A percentile compares a stretch with the other conserved stretches of the same genome.
Evolutionary conservation across 1,284 basidiomycete species (phyloP).

Genomic region (Rhodotorula sp.): DNA sequence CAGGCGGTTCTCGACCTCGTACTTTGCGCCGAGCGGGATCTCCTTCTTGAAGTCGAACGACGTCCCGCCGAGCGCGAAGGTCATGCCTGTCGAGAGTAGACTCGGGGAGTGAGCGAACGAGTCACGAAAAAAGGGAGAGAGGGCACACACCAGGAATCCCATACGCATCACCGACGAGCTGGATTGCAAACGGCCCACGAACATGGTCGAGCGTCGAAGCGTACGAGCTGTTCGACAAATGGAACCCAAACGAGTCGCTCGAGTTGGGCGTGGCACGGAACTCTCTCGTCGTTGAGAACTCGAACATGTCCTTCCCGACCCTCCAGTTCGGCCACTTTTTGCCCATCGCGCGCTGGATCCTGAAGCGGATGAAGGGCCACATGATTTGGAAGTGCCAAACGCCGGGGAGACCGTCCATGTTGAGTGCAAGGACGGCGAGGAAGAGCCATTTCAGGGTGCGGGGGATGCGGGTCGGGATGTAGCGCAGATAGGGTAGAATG

Average conservation of each 20-base stretch:
- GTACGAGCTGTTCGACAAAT: constrained; percentile 17
- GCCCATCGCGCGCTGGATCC: background rate
- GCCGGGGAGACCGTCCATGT: constrained; percentile 15
- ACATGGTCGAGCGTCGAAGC: constrained; percentile 27
- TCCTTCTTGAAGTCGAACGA: constrained; percentile 29
- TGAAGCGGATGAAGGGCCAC: constrained; percentile 11
- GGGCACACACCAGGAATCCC: constrained; percentile 3
- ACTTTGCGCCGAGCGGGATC: constrained; percentile 23
- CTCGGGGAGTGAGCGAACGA: background rate
- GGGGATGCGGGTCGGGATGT: too few relatives aligned
- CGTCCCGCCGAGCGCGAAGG: constrained; percentile 22
- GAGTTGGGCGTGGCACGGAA: constrained; percentile 20
- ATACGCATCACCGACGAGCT: constrained; percentile 17
- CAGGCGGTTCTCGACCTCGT: constrained; percentile 17
- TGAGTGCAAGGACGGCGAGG: background rate
- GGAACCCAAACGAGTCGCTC: constrained; percentile 30
- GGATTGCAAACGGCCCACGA: constrained; percentile 22
- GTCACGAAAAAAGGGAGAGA: background rate
- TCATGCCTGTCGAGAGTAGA: background rate
- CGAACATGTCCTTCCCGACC: constrained; percentile 23
- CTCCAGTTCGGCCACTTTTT: constrained; percentile 22
- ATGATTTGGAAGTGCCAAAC: constrained; percentile 22
- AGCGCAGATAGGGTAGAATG: too few relatives aligned
- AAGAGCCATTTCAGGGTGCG: background rate
- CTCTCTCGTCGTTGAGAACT: background rate